A percentile compares a stretch with the other conserved stretches of the same genome.
These are phyloP conservation scores for Xylogone sp. DNA, from an alignment of 2,329 filamentous ascomycete genomes.

Conservation along the genomic window DNA sequence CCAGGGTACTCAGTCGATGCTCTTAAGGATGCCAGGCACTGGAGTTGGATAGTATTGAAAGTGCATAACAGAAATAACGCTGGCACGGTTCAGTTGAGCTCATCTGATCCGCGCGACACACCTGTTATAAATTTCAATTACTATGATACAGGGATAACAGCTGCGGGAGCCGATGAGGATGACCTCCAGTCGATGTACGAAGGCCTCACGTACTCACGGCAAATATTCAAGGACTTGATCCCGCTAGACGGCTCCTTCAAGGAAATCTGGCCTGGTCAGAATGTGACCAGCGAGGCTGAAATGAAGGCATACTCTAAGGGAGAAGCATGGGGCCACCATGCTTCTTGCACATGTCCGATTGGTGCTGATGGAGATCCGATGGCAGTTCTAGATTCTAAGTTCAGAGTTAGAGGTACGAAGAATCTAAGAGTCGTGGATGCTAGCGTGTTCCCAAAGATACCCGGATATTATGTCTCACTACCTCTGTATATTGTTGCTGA, in stretches of 20 bases:
- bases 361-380: slow-evolving; percentile 48
- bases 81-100: slow-evolving; percentile 57
- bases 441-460: slow-evolving; percentile 48
- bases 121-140: slow-evolving; percentile 61
- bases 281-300: slow-evolving; percentile 37
- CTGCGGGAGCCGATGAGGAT: slow-evolving; percentile 3
- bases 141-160: slow-evolving; percentile 40
- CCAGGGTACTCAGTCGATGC: slow-evolving; percentile 32
- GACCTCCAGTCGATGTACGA: slow-evolving; percentile 11
- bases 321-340: slow-evolving; percentile 54
- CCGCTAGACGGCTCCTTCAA: slow-evolving; percentile 39
- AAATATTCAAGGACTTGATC: slow-evolving; percentile 35
- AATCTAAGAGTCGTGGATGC: slow-evolving; percentile 60
- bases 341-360: slow-evolving; percentile 51
- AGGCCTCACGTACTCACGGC: slow-evolving; percentile 7
- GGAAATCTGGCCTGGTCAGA: slow-evolving; percentile 37
- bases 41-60: slow-evolving; percentile 44
- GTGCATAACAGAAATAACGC: slow-evolving; percentile 57
- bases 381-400: slow-evolving; percentile 52
- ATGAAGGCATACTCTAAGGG: slow-evolving; percentile 44
- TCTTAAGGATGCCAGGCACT: slow-evolving; percentile 35
- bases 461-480: slow-evolving; percentile 46
- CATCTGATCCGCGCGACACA: slow-evolving; percentile 57
- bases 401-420: slow-evolving; percentile 51
- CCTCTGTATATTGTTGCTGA: slow-evolving; percentile 54